Conservation (phyloP, 139 green algal species). For the Micractinium sp. region DNA sequence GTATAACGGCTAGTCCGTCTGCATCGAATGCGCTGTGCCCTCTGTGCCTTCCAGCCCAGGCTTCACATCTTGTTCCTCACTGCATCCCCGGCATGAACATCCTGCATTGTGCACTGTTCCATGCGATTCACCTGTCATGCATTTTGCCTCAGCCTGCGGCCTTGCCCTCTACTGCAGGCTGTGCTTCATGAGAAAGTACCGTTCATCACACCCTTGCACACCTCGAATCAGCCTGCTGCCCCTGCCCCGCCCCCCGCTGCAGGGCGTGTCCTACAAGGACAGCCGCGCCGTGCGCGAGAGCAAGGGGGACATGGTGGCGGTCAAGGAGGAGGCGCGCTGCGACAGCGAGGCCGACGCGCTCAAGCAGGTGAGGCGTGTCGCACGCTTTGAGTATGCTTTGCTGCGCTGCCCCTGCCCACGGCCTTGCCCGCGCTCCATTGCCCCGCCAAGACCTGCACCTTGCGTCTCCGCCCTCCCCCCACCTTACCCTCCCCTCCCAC, state of each 20-base stretch:
- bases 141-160: not conserved
- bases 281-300: constrained; percentile 7
- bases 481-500: not conserved
- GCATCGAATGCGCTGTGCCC: no score
- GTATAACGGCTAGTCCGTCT: not conserved
- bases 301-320: constrained; percentile 47
- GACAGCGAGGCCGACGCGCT: constrained; percentile 56
- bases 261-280: constrained; percentile 48
- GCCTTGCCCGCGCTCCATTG: no score
- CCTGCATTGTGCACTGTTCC: not conserved
- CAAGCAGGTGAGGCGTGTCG: constrained; percentile 12
- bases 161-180: not conserved
- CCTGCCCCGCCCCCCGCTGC: not conserved
- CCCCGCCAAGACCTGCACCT: not conserved
- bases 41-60: not conserved
- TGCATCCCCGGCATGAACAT: not conserved
- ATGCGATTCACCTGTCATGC: not conserved
- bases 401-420: no score
- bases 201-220: not conserved
- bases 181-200: no score
- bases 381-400: not conserved
- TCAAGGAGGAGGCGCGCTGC: constrained; percentile 51
- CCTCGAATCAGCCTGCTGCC: no score
- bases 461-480: not conserved
- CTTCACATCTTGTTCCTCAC: not conserved